Evolutionary conservation across 768 basidiomycete species (phyloP).

Genomic region (Macrolepiota fuliginosa): DNA sequence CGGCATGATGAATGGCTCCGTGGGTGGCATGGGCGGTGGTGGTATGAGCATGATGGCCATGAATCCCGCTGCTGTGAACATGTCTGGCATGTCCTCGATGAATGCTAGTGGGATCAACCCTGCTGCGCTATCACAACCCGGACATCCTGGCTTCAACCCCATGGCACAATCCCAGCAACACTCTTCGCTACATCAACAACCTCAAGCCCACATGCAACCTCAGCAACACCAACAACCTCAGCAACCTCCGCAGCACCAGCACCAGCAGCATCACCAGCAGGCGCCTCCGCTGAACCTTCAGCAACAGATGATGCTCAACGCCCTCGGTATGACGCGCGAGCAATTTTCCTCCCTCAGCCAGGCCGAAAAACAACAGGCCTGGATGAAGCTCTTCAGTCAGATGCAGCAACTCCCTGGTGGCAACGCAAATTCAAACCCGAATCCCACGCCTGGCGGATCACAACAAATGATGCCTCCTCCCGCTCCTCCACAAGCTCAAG

Average conservation of each 20-base stretch:
- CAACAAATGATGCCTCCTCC: constrained; percentile 30
- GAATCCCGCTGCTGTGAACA: constrained; percentile 2
- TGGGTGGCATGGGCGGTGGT: constrained; percentile 7
- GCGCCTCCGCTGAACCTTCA: neutral
- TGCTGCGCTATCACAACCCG: constrained; percentile 7
- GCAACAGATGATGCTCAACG: constrained; percentile 19
- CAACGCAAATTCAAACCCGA: constrained; percentile 17
- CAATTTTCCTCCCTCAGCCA: constrained; percentile 25
- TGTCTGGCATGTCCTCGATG: constrained; percentile 6
- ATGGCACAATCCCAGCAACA: constrained; percentile 14
- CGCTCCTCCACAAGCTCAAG: constrained; percentile 18
- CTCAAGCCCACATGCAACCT: constrained; percentile 1
- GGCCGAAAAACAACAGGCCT: constrained; percentile 23
- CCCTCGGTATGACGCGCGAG: constrained; percentile 27
- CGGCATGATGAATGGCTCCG: constrained; percentile 10
- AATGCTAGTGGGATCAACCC: constrained; percentile 10
- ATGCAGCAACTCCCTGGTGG: constrained; percentile 21
- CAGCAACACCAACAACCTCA: neutral
- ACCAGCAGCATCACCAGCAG: constrained; percentile 3
- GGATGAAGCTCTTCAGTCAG: constrained; percentile 20
- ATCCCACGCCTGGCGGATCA: constrained; percentile 8
- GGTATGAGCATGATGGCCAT: constrained; percentile 12
- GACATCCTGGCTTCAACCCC: constrained; percentile 15
- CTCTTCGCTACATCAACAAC: constrained; percentile 18
- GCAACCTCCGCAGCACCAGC: neutral